Conservation (phyloP, 2,329 filamentous ascomycete genomes). For the Fusarium transvaalense region DNA sequence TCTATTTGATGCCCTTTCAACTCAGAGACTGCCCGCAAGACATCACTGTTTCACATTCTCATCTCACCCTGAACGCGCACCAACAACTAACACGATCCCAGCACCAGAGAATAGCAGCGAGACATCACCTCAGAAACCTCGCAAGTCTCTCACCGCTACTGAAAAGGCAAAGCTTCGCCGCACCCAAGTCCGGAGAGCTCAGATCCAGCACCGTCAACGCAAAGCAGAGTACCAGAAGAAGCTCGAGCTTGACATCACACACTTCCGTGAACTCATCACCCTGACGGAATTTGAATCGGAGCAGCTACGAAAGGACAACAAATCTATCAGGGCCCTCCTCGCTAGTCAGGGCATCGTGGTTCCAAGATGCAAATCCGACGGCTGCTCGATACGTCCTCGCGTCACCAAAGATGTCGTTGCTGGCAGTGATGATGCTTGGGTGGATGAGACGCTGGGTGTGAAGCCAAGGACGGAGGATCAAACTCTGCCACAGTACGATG, state of each 20-base stretch:
- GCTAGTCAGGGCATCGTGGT: slow-evolving; percentile 43
- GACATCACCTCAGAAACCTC: slow-evolving; percentile 35
- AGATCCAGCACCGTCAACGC: slow-evolving; percentile 67
- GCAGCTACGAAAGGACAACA: slow-evolving; percentile 58
- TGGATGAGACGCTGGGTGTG: slow-evolving; percentile 35
- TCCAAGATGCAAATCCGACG: slow-evolving; percentile 20
- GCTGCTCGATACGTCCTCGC: slow-evolving; percentile 15
- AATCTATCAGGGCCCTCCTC: slow-evolving; percentile 56
- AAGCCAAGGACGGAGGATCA: slow-evolving; percentile 4
- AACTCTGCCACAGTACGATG: slow-evolving; percentile 2
- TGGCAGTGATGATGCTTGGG: slow-evolving; percentile 31
- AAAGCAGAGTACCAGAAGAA: slow-evolving; percentile 68
- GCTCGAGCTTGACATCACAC: slow-evolving; percentile 64
- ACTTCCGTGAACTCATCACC: slow-evolving; percentile 62
- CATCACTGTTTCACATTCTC: background rate
- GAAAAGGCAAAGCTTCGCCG: slow-evolving; percentile 62
- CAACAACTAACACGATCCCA: slow-evolving; percentile 23
- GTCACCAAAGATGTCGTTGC: slow-evolving; percentile 1
- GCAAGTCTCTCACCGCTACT: slow-evolving; percentile 42
- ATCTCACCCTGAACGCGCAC: background rate
- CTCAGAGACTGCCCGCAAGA: slow-evolving; percentile 9
- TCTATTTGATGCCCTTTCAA: background rate
- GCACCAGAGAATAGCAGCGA: slow-evolving; percentile 31
- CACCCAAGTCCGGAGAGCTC: slow-evolving; percentile 65
- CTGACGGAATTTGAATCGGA: slow-evolving; percentile 56